Conservation (phyloP, 805 yeast species). For the Wickerhamomyces ciferrii region DNA sequence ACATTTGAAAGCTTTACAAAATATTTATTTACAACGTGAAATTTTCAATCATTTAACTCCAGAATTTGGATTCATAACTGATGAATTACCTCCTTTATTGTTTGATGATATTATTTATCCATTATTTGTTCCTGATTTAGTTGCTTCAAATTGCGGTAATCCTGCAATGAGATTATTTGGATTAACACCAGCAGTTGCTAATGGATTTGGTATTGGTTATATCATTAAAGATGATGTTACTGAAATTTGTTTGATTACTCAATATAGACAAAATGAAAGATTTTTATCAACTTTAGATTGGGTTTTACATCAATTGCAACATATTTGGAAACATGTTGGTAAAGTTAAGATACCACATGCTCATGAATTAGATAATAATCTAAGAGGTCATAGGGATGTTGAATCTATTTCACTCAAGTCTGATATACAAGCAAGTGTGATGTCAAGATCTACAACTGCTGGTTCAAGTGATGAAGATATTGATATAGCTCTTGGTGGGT, state of each 20-base stretch:
- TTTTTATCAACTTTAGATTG: slow-evolving; percentile 69
- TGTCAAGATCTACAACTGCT: slow-evolving; percentile 18
- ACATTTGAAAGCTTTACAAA: slow-evolving; percentile 60
- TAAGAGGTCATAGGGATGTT: slow-evolving; percentile 7
- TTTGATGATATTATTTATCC: slow-evolving; percentile 36
- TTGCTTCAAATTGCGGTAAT: slow-evolving; percentile 83
- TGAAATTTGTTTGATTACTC: slow-evolving; percentile 79
- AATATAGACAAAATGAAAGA: slow-evolving; percentile 80
- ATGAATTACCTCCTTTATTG: slow-evolving; percentile 33
- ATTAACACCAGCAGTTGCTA: slow-evolving; percentile 81
- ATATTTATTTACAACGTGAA: slow-evolving; percentile 46
- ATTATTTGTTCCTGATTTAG: slow-evolving; percentile 34
- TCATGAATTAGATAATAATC: slow-evolving; percentile 30
- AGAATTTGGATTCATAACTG: slow-evolving; percentile 27
- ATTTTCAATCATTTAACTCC: slow-evolving; percentile 40
- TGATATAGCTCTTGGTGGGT: slow-evolving; percentile 56
- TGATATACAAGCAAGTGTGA: slow-evolving; percentile 2
- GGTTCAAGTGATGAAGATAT: slow-evolving; percentile 21
- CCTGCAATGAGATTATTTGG: slow-evolving; percentile 85
- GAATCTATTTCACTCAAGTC: too few species aligned
- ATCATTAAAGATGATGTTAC: slow-evolving; percentile 78
- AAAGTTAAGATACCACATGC: slow-evolving; percentile 20
- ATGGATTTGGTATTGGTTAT: slow-evolving; percentile 92
- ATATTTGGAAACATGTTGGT: slow-evolving; percentile 31
- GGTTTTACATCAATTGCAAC: slow-evolving; percentile 55